A percentile compares a stretch with the other conserved stretches of the same genome.
phyloP scores from a whole-genome alignment of 139 green algal genomes.

The Ettlia oleoabundans region DNA sequence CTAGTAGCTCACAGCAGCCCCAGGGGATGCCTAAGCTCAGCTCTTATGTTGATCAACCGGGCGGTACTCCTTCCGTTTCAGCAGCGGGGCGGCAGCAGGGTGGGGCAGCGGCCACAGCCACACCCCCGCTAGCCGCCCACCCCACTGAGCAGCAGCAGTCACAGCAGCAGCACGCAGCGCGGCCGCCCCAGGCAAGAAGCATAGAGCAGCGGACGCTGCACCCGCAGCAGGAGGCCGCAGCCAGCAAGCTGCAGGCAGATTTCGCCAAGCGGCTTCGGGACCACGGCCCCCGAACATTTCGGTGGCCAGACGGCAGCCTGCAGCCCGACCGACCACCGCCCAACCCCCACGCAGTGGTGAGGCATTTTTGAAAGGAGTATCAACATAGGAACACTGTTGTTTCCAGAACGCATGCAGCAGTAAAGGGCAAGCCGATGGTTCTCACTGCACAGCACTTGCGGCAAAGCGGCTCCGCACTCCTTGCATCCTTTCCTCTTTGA shows the following conservation, averaged over 20 bases:
- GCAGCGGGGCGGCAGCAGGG: neutral
- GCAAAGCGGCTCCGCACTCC: no score
- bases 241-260: slow-evolving; percentile 14
- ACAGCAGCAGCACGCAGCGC: neutral
- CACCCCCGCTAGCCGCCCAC: neutral
- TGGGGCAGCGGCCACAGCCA: neutral
- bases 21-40: slow-evolving; percentile 37
- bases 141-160: neutral
- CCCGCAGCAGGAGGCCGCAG: neutral
- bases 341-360: slow-evolving; percentile 41
- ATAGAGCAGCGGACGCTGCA: neutral
- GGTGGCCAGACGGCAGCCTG: slow-evolving; percentile 48
- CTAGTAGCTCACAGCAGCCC: neutral
- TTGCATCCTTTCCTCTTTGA: no score
- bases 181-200: neutral
- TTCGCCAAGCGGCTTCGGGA: slow-evolving; percentile 37
- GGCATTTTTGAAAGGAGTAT: no score
- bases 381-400: no score
- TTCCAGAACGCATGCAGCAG: no score
- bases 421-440: no score
- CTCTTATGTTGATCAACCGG: neutral
- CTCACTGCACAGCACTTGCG: no score
- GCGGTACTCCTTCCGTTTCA: neutral
- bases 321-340: slow-evolving; percentile 22
- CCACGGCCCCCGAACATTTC: slow-evolving; percentile 33